Evolutionary conservation across 2,329 filamentous ascomycete genomes (phyloP), one percentile per base, ranked within the genome.

Genomic region (Penicillium expansum): DNA sequence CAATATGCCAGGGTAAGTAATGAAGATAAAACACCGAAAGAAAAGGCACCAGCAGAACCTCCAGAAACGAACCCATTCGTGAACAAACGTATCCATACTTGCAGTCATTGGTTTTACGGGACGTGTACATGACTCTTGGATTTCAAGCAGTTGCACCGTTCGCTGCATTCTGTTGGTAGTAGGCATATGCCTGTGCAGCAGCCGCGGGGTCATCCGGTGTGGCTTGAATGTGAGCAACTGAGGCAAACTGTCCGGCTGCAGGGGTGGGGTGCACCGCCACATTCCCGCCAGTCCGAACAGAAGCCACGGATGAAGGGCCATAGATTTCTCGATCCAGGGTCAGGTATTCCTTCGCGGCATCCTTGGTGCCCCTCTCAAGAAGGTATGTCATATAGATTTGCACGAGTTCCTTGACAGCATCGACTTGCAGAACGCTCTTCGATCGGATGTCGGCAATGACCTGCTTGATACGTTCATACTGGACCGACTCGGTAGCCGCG

Each of bases 271-370:
- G 53, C 29, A 60, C 58, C 9, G 55, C 45, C 43, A 43, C 50
- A 48, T 48, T 51, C n/a, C 66, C 69, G 18, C 67, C 66, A 14
- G 68, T 71, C 56, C 73, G 70, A 42, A 67, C 62, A 37, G 67
- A 60, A 29, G 71, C 60, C 24, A 79, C 75, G 6, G 76, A 79
- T 3, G 67, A 62, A 5, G 77, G 76, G 1, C 94, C 94, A 72
- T 95, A 94, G 58, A 97, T 84, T 72, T 96, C 90, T 42, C 87
- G 84, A 71, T 99, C 93, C 35, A 97, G 79, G 57, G 82, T 79
- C 69, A 97, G 81, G 72, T 92, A 96, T 66, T 92, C 88, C 75
- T 92, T 91, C 78, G 95, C 93, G 2, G 91, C 85, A 32, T 92
- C 85, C 71, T 92, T 90, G 59, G 85, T 87, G 14, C 93, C 92